Evolutionary conservation across 2,329 filamentous ascomycete genomes (phyloP).

Genomic region (Gliomastix tumulicola): DNA sequence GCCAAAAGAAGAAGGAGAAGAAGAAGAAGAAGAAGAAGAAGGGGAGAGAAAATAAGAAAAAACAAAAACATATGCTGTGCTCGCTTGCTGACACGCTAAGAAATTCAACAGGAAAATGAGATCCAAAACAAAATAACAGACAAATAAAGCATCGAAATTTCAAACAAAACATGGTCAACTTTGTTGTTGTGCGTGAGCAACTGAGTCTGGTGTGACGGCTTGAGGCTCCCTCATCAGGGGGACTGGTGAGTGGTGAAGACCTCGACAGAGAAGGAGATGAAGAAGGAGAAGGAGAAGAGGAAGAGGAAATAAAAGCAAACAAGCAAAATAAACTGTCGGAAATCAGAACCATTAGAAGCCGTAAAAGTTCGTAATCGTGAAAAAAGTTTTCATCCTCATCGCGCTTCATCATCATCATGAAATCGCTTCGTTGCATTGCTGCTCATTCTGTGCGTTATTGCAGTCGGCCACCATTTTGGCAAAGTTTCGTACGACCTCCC

Average conservation of each 20-base stretch:
- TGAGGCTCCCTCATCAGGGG: no score
- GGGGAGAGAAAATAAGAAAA: constrained; percentile 15
- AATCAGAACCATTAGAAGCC: no score
- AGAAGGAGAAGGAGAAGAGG: constrained; percentile 10
- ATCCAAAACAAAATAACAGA: constrained; percentile 19
- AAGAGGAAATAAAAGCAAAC: constrained; percentile 8
- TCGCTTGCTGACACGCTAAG: no score
- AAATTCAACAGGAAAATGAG: constrained; percentile 23
- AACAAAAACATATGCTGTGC: constrained; percentile 23
- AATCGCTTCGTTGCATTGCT: constrained; percentile 33
- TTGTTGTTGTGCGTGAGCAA: constrained; percentile 43
- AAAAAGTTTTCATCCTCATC: constrained; percentile 23
- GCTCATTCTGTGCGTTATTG: constrained; percentile 40
- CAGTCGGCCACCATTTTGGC: constrained; percentile 82
- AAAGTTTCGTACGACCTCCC: constrained; percentile 88
- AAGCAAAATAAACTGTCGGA: no score
- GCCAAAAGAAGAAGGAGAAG: not conserved
- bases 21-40: constrained; percentile 9
- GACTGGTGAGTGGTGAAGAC: no score
- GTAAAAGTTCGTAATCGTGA: constrained; percentile 24
- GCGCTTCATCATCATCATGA: constrained; percentile 31
- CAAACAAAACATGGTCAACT: no score
- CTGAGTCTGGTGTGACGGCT: no score
- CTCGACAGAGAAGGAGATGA: constrained; percentile 8
- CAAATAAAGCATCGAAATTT: no score